Percentiles rank a stretch among this genome's conserved stretches.
These are phyloP conservation scores for Phylloporus rhodoxanthus DNA, from an alignment of 768 basidiomycete genomes.

Conservation along the genomic window DNA sequence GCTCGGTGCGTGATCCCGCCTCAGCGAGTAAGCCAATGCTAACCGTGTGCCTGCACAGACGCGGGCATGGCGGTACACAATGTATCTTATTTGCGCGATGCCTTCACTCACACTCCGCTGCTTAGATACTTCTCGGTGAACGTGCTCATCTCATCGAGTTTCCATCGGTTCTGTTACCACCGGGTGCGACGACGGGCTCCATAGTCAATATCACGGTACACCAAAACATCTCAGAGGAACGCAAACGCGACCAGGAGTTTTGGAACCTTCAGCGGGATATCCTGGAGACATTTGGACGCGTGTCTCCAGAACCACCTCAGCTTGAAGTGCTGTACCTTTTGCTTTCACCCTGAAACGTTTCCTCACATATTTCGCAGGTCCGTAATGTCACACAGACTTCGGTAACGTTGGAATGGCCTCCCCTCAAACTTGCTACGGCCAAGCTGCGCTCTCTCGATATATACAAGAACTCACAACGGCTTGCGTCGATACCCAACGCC, in stretches of 20 bases:
- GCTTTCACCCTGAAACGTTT: not conserved
- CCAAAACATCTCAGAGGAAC: constrained; percentile 81
- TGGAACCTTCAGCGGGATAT: constrained; percentile 82
- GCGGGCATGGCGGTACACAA: constrained; percentile 82
- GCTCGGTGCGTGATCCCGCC: constrained; percentile 59
- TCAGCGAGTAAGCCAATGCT: constrained; percentile 1
- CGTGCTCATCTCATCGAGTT: constrained; percentile 97
- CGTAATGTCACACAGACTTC: constrained; percentile 96
- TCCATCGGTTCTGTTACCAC: constrained; percentile 89
- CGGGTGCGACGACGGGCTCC: constrained; percentile 87
- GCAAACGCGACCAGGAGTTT: constrained; percentile 75
- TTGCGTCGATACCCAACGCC: constrained; percentile 81
- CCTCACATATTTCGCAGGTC: constrained; percentile 41
- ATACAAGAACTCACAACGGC: constrained; percentile 84
- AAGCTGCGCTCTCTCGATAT: constrained; percentile 87
- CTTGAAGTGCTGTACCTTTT: constrained; percentile 50
- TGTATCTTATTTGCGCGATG: not conserved
- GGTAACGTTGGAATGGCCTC: constrained; percentile 93
- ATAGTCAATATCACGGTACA: constrained; percentile 96
- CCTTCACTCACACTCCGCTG: constrained; percentile 1
- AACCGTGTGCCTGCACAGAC: constrained; percentile 43
- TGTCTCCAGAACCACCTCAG: constrained; percentile 63
- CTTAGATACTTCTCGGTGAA: constrained; percentile 84
- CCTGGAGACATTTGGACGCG: constrained; percentile 61
- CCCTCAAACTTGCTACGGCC: constrained; percentile 76